Conservation (phyloP, 2,329 filamentous ascomycete species). For the Colletotrichum noveboracense region DNA sequence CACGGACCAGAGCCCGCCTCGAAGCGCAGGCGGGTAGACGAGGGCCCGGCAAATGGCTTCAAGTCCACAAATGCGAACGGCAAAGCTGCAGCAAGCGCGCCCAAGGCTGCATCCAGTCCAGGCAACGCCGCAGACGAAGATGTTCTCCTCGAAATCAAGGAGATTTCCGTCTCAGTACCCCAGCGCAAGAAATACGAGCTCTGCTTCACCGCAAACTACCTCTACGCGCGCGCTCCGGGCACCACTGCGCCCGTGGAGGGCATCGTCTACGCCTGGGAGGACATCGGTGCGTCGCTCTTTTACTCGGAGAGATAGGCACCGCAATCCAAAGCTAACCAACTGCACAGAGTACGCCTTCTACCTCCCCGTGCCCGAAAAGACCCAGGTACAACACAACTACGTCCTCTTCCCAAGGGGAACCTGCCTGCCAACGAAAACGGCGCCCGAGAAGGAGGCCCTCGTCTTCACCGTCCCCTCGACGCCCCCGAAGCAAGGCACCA, state of each 20-base stretch:
- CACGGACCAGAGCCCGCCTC: conserved; percentile 49
- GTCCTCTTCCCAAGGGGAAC: conserved; percentile 64
- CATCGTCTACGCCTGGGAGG: conserved; percentile 64
- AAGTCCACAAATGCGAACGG: conserved; percentile 26
- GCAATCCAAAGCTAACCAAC: neutral
- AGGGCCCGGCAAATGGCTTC: conserved; percentile 33
- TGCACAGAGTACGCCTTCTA: conserved; percentile 64
- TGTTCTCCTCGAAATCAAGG: conserved; percentile 65
- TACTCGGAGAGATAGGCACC: rapidly evolving
- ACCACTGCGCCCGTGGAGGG: conserved; percentile 57
- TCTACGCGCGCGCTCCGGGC: conserved; percentile 62
- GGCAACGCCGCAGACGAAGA: conserved; percentile 52
- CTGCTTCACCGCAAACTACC: conserved; percentile 63
- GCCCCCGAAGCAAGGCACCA: conserved; percentile 64
- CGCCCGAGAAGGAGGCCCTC: conserved; percentile 57
- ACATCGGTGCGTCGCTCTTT: conserved; percentile 55
- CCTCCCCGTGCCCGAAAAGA: conserved; percentile 69
- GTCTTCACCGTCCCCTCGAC: conserved; percentile 68
- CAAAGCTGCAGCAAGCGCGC: conserved; percentile 20
- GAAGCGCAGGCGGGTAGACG: conserved; percentile 59
- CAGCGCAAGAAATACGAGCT: conserved; percentile 73
- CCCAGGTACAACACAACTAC: conserved; percentile 71
- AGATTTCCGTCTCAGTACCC: conserved; percentile 70
- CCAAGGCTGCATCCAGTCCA: conserved; percentile 23
- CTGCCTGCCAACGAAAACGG: conserved; percentile 55